A percentile compares a stretch with the other conserved stretches of the same genome.
Conservation (phyloP, 352 stramenopile genomes). For the Globisporangium cederbergense region DNA sequence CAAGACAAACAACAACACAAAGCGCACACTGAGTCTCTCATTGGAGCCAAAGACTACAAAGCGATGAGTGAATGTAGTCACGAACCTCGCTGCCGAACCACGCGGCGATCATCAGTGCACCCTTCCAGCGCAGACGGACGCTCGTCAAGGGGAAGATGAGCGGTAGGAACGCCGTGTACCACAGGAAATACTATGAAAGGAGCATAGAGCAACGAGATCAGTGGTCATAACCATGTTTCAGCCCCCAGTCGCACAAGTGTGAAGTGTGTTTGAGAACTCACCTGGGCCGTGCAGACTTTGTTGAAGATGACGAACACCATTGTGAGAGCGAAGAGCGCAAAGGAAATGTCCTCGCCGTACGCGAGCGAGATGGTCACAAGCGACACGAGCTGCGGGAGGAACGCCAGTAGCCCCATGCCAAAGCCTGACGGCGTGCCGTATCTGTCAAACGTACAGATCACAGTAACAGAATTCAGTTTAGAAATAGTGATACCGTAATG, state of each 20-base stretch:
- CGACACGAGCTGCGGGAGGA: conserved; percentile 79
- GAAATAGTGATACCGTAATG: not conserved
- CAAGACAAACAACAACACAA: not conserved
- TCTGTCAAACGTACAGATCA: conserved; percentile 22
- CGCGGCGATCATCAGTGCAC: conserved; percentile 47
- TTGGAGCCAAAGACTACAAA: not conserved
- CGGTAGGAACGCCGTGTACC: conserved; percentile 94
- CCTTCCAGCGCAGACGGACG: conserved; percentile 63
- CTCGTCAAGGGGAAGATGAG: conserved; percentile 78
- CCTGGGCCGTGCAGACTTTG: conserved; percentile 90
- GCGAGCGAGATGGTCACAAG: conserved; percentile 68
- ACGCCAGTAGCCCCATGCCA: conserved; percentile 73
- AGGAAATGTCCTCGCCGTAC: conserved; percentile 85
- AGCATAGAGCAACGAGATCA: conserved; percentile 1
- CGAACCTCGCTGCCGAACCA: conserved; percentile 79
- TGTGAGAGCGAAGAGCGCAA: conserved; percentile 96
- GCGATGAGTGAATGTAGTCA: not conserved
- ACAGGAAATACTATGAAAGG: conserved; percentile 96
- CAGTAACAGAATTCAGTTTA: not conserved
- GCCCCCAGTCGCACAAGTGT: no score
- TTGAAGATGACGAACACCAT: conserved; percentile 99
- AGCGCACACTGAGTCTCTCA: not conserved
- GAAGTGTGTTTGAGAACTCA: conserved; percentile 18
- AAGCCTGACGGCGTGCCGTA: conserved; percentile 81
- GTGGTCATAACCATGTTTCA: no score